Percentiles rank a stretch among this genome's conserved stretches.
Evolutionary conservation across 805 yeast species (phyloP).

Genomic region (Yarrowia alimentaria): DNA sequence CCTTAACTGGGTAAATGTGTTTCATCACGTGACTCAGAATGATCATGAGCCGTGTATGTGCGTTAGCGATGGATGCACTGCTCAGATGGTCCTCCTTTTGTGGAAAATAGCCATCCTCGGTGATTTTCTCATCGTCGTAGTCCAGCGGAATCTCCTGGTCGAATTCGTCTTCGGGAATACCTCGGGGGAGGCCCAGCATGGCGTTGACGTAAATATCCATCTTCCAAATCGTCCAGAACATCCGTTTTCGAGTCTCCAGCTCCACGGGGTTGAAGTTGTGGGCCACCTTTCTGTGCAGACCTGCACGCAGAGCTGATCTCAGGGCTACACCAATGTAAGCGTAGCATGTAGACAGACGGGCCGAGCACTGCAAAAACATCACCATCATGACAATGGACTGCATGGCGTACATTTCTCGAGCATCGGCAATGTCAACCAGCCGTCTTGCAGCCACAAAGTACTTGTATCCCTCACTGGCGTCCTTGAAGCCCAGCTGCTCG

Average conservation of each 20-base stretch:
- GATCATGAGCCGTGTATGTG: conserved; percentile 72
- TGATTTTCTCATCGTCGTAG: conserved; percentile 81
- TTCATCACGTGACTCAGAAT: conserved; percentile 70
- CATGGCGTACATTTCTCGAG: conserved; percentile 75
- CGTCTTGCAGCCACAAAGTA: conserved; percentile 80
- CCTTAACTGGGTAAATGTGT: conserved; percentile 71
- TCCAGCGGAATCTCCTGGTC: conserved; percentile 86
- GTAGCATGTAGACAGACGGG: conserved; percentile 81
- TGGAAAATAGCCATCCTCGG: conserved; percentile 55
- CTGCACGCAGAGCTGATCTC: conserved; percentile 77
- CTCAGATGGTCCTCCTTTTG: conserved; percentile 57
- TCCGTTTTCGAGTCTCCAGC: conserved; percentile 74
- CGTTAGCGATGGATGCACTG: conserved; percentile 77
- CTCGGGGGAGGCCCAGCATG: conserved; percentile 78
- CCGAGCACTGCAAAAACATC: conserved; percentile 82
- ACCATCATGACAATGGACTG: conserved; percentile 87
- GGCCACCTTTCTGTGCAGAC: conserved; percentile 71
- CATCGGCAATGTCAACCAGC: conserved; percentile 77
- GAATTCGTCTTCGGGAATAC: conserved; percentile 71
- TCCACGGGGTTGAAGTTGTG: conserved; percentile 71
- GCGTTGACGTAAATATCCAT: conserved; percentile 89
- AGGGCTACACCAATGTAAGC: conserved; percentile 86
- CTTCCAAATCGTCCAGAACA: conserved; percentile 87
- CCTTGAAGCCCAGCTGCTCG: conserved; percentile 43
- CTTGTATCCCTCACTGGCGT: conserved; percentile 60